Conservation (phyloP, 2,329 filamentous ascomycete genomes). For the Fusarium miscanthi region DNA sequence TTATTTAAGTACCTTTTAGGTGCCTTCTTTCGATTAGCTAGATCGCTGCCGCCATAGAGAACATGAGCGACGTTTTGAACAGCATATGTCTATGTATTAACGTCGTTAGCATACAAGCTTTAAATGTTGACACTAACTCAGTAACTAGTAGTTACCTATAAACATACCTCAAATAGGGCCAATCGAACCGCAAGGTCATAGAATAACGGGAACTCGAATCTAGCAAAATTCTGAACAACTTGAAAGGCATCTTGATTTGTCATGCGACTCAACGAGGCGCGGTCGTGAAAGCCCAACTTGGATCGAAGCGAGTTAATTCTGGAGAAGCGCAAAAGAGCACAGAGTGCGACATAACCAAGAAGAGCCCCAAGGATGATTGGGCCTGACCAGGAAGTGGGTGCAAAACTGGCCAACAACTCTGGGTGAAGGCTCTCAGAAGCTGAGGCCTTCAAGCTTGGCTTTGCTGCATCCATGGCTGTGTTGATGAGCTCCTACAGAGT, state of each 20-base stretch:
- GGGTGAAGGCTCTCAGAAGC: not conserved
- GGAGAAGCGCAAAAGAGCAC: constrained; percentile 53
- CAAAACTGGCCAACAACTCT: not conserved
- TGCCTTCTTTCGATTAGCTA: constrained; percentile 47
- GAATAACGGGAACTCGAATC: constrained; percentile 53
- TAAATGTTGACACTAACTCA: not conserved
- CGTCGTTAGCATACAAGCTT: not conserved
- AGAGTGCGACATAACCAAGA: constrained; percentile 49
- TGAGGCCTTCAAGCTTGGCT: constrained; percentile 21
- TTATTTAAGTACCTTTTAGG: constrained; percentile 49
- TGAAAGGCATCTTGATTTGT: constrained; percentile 58
- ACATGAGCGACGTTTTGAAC: constrained; percentile 53
- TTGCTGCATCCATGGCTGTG: constrained; percentile 16
- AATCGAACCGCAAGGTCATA: constrained; percentile 53
- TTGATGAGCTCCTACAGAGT: not conserved
- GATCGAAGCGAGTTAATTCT: constrained; percentile 47
- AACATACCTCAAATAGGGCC: constrained; percentile 54
- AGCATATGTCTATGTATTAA: constrained; percentile 52
- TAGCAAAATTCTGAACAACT: constrained; percentile 52
- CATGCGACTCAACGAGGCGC: constrained; percentile 53
- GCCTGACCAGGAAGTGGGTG: constrained; percentile 27
- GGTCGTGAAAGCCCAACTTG: constrained; percentile 49
- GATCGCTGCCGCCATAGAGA: constrained; percentile 51
- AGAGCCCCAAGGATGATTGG: constrained; percentile 34
- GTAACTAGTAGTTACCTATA: not conserved